Base-by-base conservation (phyloP, 371 early-diverging fungal species). In the Mucor saturninus region DNA sequence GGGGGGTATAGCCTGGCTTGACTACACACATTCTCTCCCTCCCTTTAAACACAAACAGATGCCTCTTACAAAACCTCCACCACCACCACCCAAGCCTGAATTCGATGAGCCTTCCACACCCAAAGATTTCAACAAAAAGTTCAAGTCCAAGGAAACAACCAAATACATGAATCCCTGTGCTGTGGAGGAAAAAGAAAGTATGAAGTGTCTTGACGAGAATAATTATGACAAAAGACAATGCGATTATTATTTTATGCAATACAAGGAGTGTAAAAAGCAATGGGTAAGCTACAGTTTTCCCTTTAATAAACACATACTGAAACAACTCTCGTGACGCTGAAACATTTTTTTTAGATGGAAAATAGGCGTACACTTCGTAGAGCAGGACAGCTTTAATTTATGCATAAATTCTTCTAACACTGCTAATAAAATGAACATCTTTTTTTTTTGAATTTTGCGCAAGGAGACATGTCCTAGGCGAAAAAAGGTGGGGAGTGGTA, bases 211-310 rank as follows among this genome's bases (percentile, higher is more conserved):
- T 46, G 83, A 85, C 45, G 73, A 79, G 35, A 86, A 89, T 58
- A 82, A 84, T 35, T 86, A 83, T 43, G 84, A 87, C 62, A 87
- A 86, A 62, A 54, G 62, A 15, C 72, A 79, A 21, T 89, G 89
- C 71, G 80, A 83, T 43, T 78, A 77, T 38, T 86, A 72, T 62
- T 87, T 87, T 59, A 72, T 83, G 63, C 83, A 85, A 43, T 89
- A 87, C 56, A 68, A 76, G 39, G 89, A 89, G 65, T 89, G 89
- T 66, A 89, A 89, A 63, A 86, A 84, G 76, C 80, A 85, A 78
- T 89, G 89, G 89, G 86, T 80, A 80, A 65, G 51, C 13, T 21
- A n/a, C 11, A 21, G 21, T 21, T 21, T 21, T 21, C 21, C 21
- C 21, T 21, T 21, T 21, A 21, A 21, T 21, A 1, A 21, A 21